Conservation (phyloP, 768 basidiomycete species). For the Mycena rebaudengoi region DNA sequence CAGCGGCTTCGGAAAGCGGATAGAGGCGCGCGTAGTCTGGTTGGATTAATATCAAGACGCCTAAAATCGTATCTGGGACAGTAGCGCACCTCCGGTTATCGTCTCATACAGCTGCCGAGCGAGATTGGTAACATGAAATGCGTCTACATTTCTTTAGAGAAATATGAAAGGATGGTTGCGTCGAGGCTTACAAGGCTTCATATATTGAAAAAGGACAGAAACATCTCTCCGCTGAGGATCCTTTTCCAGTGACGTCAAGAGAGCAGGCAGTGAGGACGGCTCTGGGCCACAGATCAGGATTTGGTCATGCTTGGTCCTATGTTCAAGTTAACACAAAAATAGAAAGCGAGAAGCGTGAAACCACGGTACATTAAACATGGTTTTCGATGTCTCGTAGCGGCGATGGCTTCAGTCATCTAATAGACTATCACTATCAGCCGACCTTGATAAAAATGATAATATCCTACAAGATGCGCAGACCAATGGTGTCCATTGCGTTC, state of each 20-base stretch:
- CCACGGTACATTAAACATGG: too few relatives aligned
- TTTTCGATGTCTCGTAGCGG: too few relatives aligned
- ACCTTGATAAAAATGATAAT: too few relatives aligned
- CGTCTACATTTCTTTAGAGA: background rate
- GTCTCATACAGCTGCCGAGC: constrained; percentile 14
- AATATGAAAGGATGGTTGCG: constrained; percentile 12
- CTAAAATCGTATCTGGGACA: background rate
- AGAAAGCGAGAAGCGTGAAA: too few relatives aligned
- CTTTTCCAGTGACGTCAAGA: constrained; percentile 9
- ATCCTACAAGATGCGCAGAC: too few relatives aligned
- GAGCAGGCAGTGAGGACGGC: background rate
- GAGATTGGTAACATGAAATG: constrained; percentile 6
- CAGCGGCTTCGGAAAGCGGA: constrained; percentile 7
- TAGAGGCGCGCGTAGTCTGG: constrained; percentile 11
- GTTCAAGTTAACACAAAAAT: background rate
- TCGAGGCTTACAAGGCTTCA: background rate
- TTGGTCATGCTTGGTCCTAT: constrained; percentile 16
- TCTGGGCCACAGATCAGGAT: constrained; percentile 13
- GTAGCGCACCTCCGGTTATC: constrained; percentile 13
- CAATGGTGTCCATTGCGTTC: too few relatives aligned
- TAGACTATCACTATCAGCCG: too few relatives aligned
- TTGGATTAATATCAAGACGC: too few relatives aligned
- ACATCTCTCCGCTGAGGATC: too few relatives aligned
- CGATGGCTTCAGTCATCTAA: too few relatives aligned
- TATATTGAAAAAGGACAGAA: background rate